A percentile compares a stretch with the other conserved stretches of the same genome.
These are phyloP conservation scores for Priceomyces medius DNA, from an alignment of 805 yeast species.

Conservation along the genomic window DNA sequence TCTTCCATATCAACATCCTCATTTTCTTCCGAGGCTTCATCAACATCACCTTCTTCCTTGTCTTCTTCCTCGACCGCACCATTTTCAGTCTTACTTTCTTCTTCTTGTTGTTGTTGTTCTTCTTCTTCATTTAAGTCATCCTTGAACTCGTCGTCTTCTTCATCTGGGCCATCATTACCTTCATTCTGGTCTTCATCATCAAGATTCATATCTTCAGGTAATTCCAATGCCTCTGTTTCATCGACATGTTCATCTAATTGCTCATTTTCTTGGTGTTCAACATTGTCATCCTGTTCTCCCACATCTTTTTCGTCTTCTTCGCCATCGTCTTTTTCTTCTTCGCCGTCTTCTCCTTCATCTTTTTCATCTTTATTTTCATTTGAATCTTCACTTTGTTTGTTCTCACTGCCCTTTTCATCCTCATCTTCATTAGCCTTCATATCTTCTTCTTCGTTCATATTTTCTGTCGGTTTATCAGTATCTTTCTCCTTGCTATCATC, in stretches of 20 bases:
- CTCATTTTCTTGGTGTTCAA: slow-evolving; percentile 64
- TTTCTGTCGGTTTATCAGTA: slow-evolving; percentile 65
- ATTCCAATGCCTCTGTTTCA: slow-evolving; percentile 80
- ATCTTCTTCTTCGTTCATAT: slow-evolving; percentile 51
- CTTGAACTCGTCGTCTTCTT: slow-evolving; percentile 25
- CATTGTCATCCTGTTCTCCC: slow-evolving; percentile 81
- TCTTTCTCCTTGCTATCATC: slow-evolving; percentile 80
- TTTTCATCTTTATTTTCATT: slow-evolving; percentile 35
- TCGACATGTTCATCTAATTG: slow-evolving; percentile 73
- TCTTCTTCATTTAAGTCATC: slow-evolving; percentile 26
- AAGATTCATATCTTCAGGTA: slow-evolving; percentile 88
- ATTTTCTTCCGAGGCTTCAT: slow-evolving; percentile 14
- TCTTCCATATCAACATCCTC: slow-evolving; percentile 24
- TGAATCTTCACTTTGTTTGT: slow-evolving; percentile 29
- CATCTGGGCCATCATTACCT: slow-evolving; percentile 36
- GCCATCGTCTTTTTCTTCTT: slow-evolving; percentile 33
- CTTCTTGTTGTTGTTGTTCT: slow-evolving; percentile 30
- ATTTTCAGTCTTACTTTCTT: slow-evolving; percentile 29
- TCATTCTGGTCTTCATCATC: slow-evolving; percentile 69
- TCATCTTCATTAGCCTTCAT: slow-evolving; percentile 49
- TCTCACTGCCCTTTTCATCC: slow-evolving; percentile 40
- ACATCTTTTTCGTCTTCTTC: slow-evolving; percentile 63
- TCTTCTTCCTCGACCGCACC: slow-evolving; percentile 31
- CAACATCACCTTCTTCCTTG: slow-evolving; percentile 23
- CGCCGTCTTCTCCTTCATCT: slow-evolving; percentile 34